Conservation (phyloP, 1,284 basidiomycete genomes). For the Rhodotorula sp. region DNA sequence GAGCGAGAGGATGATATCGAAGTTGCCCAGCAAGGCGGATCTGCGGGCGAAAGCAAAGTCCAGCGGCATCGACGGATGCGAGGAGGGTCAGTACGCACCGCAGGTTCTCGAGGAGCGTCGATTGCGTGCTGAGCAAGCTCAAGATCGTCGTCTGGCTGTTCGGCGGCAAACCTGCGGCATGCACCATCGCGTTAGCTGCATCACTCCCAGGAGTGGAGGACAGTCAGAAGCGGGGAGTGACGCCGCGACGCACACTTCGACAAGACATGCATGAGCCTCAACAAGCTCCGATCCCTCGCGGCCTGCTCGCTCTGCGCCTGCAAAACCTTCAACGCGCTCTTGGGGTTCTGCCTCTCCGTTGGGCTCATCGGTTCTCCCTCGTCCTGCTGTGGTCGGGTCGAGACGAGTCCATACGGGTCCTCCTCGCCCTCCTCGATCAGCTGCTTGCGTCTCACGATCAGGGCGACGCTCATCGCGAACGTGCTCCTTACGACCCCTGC, state of each 20-base stretch:
- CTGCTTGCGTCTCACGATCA: conserved; percentile 82
- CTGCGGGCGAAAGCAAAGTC: conserved; percentile 6
- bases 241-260: conserved; percentile 27
- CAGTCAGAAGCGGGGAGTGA: not conserved
- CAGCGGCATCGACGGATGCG: not conserved
- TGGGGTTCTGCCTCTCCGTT: not conserved
- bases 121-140: conserved; percentile 74
- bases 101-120: conserved; percentile 75
- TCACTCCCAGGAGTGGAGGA: too few species aligned
- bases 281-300: conserved; percentile 36
- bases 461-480: conserved; percentile 94
- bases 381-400: not conserved
- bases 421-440: conserved; percentile 69
- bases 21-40: conserved; percentile 61
- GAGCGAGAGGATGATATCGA: conserved; percentile 81
- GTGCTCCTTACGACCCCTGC: conserved; percentile 86
- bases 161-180: conserved; percentile 15
- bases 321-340: conserved; percentile 30
- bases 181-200: not conserved
- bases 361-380: not conserved
- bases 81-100: conserved; percentile 54
- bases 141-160: conserved; percentile 63
- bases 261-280: conserved; percentile 43
- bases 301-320: conserved; percentile 38
- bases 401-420: conserved; percentile 47